Evolutionary conservation across 2,329 filamentous ascomycete species (phyloP).

Genomic region (Akanthomyces uredinophilus): DNA sequence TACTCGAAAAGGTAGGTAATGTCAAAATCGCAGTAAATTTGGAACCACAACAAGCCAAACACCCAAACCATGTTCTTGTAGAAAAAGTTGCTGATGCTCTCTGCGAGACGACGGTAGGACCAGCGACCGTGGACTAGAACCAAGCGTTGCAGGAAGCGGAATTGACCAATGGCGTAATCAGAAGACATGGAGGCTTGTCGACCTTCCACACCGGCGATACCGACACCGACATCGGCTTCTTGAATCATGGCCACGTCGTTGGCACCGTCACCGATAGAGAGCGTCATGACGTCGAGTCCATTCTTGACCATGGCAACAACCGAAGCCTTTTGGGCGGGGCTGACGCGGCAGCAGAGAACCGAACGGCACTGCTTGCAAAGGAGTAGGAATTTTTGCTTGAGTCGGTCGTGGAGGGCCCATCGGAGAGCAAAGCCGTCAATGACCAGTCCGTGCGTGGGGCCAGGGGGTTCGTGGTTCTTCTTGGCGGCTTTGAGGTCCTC

Average conservation of each 20-base stretch:
- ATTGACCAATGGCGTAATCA: conserved; percentile 92
- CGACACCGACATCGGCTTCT: conserved; percentile 92
- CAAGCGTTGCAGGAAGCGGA: conserved; percentile 78
- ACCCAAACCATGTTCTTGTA: conserved; percentile 99
- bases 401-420: conserved; percentile 71
- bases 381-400: conserved; percentile 89
- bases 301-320: conserved; percentile 94
- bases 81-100: conserved; percentile 98
- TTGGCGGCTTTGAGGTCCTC: conserved; percentile 76
- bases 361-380: conserved; percentile 97
- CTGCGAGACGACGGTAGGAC: conserved; percentile 91
- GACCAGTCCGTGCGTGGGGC: conserved; percentile 83
- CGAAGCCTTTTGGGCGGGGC: conserved; percentile 93
- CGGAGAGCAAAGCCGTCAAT: conserved; percentile 94
- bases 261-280: conserved; percentile 88
- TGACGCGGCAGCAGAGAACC: conserved; percentile 95
- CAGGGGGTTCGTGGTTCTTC: conserved; percentile 79
- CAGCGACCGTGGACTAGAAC: conserved; percentile 88
- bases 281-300: conserved; percentile 91
- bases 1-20: conserved; percentile 97
- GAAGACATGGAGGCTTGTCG: conserved; percentile 93
- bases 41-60: conserved; percentile 94
- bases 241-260: conserved; percentile 99
- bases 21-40: conserved; percentile 93
- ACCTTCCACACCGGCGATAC: conserved; percentile 89